These are phyloP conservation scores for Alternaria postmessia DNA, from an alignment of 2,329 filamentous ascomycete genomes.

Conservation along the genomic window DNA sequence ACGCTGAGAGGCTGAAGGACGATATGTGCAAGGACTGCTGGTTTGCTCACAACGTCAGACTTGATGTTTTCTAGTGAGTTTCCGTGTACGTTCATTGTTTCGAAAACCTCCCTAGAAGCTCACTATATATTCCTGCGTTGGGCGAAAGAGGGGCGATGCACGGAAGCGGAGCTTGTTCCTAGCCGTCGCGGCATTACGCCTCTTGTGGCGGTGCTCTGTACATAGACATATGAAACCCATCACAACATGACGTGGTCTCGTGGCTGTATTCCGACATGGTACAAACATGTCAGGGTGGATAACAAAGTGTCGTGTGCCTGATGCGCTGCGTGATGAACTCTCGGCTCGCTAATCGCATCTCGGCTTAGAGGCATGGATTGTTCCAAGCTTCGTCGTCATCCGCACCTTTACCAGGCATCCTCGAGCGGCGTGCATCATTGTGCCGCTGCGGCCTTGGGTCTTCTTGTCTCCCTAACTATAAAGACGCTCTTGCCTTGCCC, in stretches of 20 bases:
- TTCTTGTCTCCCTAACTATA: constrained; percentile 17
- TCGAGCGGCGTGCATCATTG: constrained; percentile 18
- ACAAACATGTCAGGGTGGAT: constrained; percentile 11
- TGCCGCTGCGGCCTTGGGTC: constrained; percentile 12
- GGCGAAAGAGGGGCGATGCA: not conserved
- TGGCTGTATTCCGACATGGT: constrained; percentile 18
- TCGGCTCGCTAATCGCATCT: constrained; percentile 29
- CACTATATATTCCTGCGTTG: not conserved
- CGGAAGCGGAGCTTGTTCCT: not conserved
- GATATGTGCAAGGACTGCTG: constrained; percentile 38
- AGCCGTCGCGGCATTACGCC: not conserved
- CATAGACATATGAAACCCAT: not conserved
- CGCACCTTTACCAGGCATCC: constrained; percentile 22
- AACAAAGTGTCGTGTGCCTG: constrained; percentile 29
- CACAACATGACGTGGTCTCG: constrained; percentile 38
- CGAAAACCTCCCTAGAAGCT: not conserved
- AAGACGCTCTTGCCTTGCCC: constrained; percentile 12
- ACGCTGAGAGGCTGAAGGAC: constrained; percentile 31
- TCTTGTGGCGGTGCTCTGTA: constrained; percentile 22
- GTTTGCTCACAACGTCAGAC: constrained; percentile 27
- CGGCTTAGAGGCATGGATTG: constrained; percentile 16
- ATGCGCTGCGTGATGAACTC: constrained; percentile 21
- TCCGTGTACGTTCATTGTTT: not conserved
- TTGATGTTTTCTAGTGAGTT: constrained; percentile 5
- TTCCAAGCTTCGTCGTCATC: constrained; percentile 17